Evolutionary conservation across 2,329 filamentous ascomycete species (phyloP).

Genomic region (Aspergillus floridensis): DNA sequence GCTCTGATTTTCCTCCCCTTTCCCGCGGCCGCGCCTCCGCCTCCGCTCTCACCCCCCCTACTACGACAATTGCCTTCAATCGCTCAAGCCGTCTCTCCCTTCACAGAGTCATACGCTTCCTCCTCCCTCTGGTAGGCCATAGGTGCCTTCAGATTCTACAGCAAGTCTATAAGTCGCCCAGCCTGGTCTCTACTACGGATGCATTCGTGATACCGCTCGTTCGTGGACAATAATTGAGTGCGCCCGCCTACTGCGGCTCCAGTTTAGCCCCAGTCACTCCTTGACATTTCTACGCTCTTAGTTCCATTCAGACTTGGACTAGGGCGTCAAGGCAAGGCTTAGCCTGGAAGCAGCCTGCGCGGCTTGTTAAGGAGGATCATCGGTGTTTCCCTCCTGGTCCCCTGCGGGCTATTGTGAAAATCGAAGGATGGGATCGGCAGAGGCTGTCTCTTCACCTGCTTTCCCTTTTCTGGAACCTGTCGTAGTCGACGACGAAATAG

Average conservation of each 20-base stretch:
- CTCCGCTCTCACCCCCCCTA: constrained; percentile 11
- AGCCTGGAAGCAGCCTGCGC: constrained; percentile 6
- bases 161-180: not conserved
- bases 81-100: constrained; percentile 11
- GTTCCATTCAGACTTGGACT: not conserved
- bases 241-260: not conserved
- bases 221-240: not conserved
- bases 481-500: constrained; percentile 45
- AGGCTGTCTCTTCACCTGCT: constrained; percentile 35
- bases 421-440: constrained; percentile 38
- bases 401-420: constrained; percentile 3
- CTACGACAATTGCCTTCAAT: constrained; percentile 12
- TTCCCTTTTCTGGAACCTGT: constrained; percentile 42
- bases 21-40: constrained; percentile 13
- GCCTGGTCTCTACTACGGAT: not conserved
- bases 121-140: not conserved
- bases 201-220: not conserved
- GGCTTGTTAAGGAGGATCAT: constrained; percentile 8
- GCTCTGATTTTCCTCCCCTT: constrained; percentile 17
- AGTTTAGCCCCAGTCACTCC: not conserved
- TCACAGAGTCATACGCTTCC: not conserved
- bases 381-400: constrained; percentile 11
- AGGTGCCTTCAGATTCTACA: not conserved
- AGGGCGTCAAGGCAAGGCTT: not conserved
- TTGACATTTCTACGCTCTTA: not conserved